These are phyloP conservation scores for Angophora floribunda DNA, from an alignment of 345 rosid species.

Conservation along the genomic window DNA sequence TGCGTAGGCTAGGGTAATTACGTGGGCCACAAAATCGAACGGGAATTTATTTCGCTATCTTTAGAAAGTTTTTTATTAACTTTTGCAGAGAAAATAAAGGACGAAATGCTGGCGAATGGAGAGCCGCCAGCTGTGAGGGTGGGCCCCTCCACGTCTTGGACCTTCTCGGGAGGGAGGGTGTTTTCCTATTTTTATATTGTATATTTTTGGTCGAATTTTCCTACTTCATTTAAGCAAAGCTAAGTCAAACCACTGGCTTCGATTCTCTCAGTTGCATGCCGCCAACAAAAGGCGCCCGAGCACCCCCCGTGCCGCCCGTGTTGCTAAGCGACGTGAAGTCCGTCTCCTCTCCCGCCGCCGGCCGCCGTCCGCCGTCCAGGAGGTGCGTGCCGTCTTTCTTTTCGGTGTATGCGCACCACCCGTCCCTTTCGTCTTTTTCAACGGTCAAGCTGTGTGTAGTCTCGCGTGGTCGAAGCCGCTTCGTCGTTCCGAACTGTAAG, in stretches of 20 bases:
- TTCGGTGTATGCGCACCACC: not conserved
- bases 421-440: not conserved
- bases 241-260: not conserved
- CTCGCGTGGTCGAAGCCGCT: not conserved
- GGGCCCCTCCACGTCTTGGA: not conserved
- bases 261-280: not conserved
- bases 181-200: too few species aligned
- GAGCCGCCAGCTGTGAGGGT: not conserved
- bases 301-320: too few species aligned
- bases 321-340: not conserved
- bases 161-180: not conserved
- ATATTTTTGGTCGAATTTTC: too few species aligned
- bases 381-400: not conserved
- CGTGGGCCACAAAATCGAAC: not conserved
- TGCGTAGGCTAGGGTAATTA: not conserved
- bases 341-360: not conserved
- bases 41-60: not conserved
- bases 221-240: not conserved
- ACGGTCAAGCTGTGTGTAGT: not conserved
- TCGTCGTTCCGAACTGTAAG: not conserved
- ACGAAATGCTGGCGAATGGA: not conserved
- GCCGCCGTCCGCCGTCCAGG: not conserved
- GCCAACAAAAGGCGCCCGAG: too few species aligned
- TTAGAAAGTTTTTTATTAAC: fast-evolving
- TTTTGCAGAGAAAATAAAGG: not conserved